Evolutionary conservation across 257 asterid species (phyloP), one percentile per base, ranked within the genome.

Genomic region (Ehretia macrophylla): DNA sequence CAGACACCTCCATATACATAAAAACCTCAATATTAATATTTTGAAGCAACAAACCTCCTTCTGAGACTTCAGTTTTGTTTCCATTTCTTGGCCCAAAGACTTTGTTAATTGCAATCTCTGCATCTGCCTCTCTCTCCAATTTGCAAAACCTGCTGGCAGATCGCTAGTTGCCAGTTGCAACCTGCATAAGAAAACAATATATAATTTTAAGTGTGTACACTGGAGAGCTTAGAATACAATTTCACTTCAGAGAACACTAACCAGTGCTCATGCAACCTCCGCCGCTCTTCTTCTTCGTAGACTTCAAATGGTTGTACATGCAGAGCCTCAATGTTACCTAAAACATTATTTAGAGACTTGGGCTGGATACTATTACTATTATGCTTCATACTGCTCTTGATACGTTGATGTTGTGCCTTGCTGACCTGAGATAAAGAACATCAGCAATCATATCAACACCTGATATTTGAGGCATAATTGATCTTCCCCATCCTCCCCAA

Each of bases 271-370:
- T 80, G 87, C 79, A 92, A 81, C 83, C 82, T 92, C 77, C 74
- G 86, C 77, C 68, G 67, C 80, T 88, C 97, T 79, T 92, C 99
- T 73, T 92, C 95, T 80, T 86, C 99, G 58, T 82, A 92, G 44
- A 78, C 80, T 80, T 91, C 97, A 78, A 75, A 86, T 37, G 99
- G 99, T 63, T 84, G 97, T 50, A 89, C 90, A 64, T 78, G 82
- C 59, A 84, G 80, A 56, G 75, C 47, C 45, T 84, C 90, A 59
- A 85, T 67, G 72, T 75, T 81, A 70, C 96, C 99, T 77, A 92
- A 74, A 60, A 92, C 94, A 57, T 75, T 84, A 74, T 79, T 84
- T 51, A 92, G 77, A 64, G 86, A 83, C 72, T 80, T 88, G 6
- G 80, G 81, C 72, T 73, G 90, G 58, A 83, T 83, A 85, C 93